These are phyloP conservation scores for Pichia inconspicua DNA, from an alignment of 1,139 yeast species.

Conservation along the genomic window DNA sequence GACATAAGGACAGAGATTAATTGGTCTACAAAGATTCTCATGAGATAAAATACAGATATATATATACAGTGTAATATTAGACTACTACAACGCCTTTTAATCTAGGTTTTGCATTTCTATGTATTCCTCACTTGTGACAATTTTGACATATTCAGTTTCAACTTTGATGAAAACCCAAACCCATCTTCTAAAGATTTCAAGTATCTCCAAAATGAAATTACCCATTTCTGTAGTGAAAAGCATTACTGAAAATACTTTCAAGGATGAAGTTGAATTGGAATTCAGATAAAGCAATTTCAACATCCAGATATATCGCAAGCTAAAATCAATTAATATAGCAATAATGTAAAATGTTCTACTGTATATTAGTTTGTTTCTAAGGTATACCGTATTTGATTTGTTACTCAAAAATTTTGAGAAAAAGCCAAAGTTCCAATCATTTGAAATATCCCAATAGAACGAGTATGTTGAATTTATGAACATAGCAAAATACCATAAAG, in stretches of 20 bases:
- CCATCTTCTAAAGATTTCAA: constrained; percentile 79
- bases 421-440: constrained; percentile 81
- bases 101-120: constrained; percentile 20
- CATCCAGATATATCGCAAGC: constrained; percentile 70
- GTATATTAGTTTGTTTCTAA: constrained; percentile 29
- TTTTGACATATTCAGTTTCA: constrained; percentile 62
- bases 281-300: constrained; percentile 32
- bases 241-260: constrained; percentile 14
- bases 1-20: constrained; percentile 8
- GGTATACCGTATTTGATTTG: constrained; percentile 12
- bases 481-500: constrained; percentile 45
- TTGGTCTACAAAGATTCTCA: background rate
- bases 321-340: constrained; percentile 53
- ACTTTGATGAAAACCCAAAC: constrained; percentile 82
- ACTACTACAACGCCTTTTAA: background rate
- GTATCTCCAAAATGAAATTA: constrained; percentile 51
- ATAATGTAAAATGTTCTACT: constrained; percentile 37
- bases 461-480: constrained; percentile 67
- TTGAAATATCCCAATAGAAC: constrained; percentile 77
- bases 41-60: background rate
- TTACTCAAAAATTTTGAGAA: constrained; percentile 30
- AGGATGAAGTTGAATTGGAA: constrained; percentile 7
- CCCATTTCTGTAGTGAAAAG: constrained; percentile 54
- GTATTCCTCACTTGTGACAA: constrained; percentile 10
- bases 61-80: background rate